Conservation (phyloP, 768 basidiomycete species). For the Pleurotus tuoliensis region DNA sequence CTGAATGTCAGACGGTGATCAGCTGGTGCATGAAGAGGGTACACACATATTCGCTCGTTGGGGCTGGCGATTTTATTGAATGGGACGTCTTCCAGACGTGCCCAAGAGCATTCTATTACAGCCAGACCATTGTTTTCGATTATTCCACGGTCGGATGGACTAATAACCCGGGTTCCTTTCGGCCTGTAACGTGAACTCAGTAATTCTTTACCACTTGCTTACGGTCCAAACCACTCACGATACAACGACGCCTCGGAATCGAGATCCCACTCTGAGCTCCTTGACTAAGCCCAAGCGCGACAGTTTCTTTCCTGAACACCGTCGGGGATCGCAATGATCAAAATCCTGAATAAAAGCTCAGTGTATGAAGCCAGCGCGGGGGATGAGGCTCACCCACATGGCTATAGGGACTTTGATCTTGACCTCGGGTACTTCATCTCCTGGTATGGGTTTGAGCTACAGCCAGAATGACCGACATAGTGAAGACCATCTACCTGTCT, state of each 20-base stretch:
- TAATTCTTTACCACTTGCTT: too few relatives aligned
- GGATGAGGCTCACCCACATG: conserved; percentile 82
- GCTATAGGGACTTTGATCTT: conserved; percentile 73
- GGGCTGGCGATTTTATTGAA: conserved; percentile 92
- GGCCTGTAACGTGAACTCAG: conserved; percentile 47
- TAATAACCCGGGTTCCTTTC: conserved; percentile 74
- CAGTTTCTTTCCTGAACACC: conserved; percentile 83
- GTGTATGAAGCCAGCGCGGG: background rate
- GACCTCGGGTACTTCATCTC: conserved; percentile 47
- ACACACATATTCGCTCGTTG: conserved; percentile 84
- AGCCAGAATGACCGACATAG: too few relatives aligned
- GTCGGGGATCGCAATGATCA: conserved; percentile 92
- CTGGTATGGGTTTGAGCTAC: conserved; percentile 27
- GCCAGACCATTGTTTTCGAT: conserved; percentile 75
- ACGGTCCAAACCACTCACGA: conserved; percentile 56
- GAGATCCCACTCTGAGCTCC: conserved; percentile 76
- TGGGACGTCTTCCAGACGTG: conserved; percentile 89
- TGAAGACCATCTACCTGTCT: conserved; percentile 16
- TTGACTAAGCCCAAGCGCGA: conserved; percentile 80
- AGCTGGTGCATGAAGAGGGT: background rate
- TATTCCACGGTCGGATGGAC: conserved; percentile 81
- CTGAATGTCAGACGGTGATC: background rate
- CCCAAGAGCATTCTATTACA: conserved; percentile 99
- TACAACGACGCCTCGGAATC: conserved; percentile 90
- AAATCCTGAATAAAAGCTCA: conserved; percentile 63